Conservation (phyloP, 176 grass and related monocot species). For the Oryza meyeriana region DNA sequence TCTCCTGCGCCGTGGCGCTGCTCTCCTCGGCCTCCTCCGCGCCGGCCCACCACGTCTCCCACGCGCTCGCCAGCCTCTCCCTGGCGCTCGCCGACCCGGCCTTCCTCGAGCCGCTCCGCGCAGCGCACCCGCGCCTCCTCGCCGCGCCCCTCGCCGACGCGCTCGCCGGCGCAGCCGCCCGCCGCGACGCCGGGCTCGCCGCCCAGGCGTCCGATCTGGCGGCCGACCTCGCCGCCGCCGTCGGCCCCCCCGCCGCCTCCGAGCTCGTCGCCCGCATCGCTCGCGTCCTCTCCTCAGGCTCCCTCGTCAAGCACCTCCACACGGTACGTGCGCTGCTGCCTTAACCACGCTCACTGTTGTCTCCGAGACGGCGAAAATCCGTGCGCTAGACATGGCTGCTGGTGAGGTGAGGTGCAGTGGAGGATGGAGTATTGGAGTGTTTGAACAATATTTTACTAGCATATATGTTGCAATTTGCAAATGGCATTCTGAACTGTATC, state of each 20-base stretch:
- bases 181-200: constrained; percentile 55
- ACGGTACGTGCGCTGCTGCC: constrained; percentile 45
- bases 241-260: constrained; percentile 48
- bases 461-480: neutral
- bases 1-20: constrained; percentile 64
- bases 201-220: constrained; percentile 56
- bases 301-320: constrained; percentile 69
- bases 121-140: constrained; percentile 60
- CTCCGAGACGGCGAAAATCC: neutral
- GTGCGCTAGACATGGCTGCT: neutral
- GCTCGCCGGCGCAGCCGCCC: constrained; percentile 34
- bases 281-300: constrained; percentile 56
- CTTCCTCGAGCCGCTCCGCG: constrained; percentile 44
- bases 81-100: constrained; percentile 58
- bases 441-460: neutral
- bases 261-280: constrained; percentile 62
- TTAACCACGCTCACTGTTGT: neutral
- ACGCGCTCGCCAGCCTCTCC: constrained; percentile 75
- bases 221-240: constrained; percentile 47
- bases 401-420: neutral
- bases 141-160: constrained; percentile 59
- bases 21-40: constrained; percentile 53
- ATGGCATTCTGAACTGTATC: neutral
- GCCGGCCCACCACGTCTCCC: constrained; percentile 80
- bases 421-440: neutral